These are phyloP conservation scores for Apiotrichum brassicae DNA, from an alignment of 1,284 basidiomycete species.

Conservation along the genomic window DNA sequence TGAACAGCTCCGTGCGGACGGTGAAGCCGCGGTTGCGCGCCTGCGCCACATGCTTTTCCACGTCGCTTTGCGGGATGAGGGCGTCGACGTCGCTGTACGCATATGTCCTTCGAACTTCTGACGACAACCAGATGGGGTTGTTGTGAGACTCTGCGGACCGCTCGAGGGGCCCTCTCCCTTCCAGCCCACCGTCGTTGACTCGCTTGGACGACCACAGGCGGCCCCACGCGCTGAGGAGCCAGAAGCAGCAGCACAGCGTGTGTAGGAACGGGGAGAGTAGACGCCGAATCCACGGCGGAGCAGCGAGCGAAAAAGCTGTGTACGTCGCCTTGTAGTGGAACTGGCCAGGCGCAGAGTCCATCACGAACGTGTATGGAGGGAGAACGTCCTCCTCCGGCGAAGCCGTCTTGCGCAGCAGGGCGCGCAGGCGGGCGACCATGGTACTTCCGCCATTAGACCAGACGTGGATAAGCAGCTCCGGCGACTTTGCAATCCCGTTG, in stretches of 20 bases:
- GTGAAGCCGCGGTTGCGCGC: constrained; percentile 6
- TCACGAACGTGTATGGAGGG: constrained; percentile 10
- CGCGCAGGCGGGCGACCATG: constrained; percentile 3
- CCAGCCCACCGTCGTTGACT: neutral
- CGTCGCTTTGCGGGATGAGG: constrained; percentile 11
- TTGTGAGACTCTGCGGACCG: constrained; percentile 2
- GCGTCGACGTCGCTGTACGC: constrained; percentile 13
- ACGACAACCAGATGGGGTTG: neutral
- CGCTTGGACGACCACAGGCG: neutral
- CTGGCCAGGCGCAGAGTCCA: constrained; percentile 13
- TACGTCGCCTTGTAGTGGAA: constrained; percentile 7
- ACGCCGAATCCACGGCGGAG: neutral
- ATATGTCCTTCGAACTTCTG: constrained; percentile 13
- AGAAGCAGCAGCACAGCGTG: constrained; percentile 6
- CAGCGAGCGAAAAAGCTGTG: constrained; percentile 5
- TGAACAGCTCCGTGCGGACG: constrained; percentile 12
- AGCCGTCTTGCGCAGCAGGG: neutral
- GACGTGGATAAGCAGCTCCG: constrained; percentile 10
- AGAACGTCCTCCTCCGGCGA: neutral
- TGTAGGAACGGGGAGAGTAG: constrained; percentile 8
- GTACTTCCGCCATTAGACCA: constrained; percentile 16
- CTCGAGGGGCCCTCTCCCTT: constrained; percentile 3
- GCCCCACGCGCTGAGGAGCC: constrained; percentile 1
- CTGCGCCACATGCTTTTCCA: constrained; percentile 10
- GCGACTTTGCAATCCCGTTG: neutral